Base-by-base conservation (phyloP, 2,329 filamentous ascomycete species). In the Colletotrichum simmondsii region DNA sequence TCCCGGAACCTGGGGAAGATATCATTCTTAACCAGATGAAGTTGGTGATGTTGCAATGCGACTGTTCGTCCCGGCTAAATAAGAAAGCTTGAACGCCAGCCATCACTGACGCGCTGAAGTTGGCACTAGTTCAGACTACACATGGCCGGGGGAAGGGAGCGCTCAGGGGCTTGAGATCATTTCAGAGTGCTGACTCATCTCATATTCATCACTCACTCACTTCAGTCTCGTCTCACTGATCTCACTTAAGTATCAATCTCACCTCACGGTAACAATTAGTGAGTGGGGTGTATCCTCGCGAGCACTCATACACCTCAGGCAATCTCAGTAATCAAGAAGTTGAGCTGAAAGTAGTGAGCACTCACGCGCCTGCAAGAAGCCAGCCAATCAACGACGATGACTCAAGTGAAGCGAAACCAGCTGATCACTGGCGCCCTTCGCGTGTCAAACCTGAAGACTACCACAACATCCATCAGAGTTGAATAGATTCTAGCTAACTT, bases 31-130 rank as follows among this genome's bases (percentile, higher is more conserved):
- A 4, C 32, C 46, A 24, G 19, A 35, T 22, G 4, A 53, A 16
- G 30, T 30, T 24, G 22, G 24, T 26, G 22, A 30, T 52, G 54
- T 52, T 37, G 24, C 49, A 35, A 32, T 12, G n/a, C 28, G 52
- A 54, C 10, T 65, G 3, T 19, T 42, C 2, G 37, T 42, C 49
- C 54, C 16, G 70, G 70, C 65, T 72, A 72, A 72, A 72, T 70
- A 32, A 16, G 4, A 35, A 24, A 37, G 35, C 59, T 28, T 28
- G 28, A 28, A 28, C 52, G 22, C 30, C 24, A 56, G 22, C 32
- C 11, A 35, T 35, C 32, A 35, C 32, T 60, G 69, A 69, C 59
- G 64, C 35, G 59, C 59, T 59, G 24, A n/a, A 54, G 28, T 53
- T 24, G 8, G 14, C 10, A 46, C 58, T n/a, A n/a, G 42, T 30